These are phyloP conservation scores for Dryas integrifolia DNA, from an alignment of 331 rosid species.

Conservation along the genomic window DNA sequence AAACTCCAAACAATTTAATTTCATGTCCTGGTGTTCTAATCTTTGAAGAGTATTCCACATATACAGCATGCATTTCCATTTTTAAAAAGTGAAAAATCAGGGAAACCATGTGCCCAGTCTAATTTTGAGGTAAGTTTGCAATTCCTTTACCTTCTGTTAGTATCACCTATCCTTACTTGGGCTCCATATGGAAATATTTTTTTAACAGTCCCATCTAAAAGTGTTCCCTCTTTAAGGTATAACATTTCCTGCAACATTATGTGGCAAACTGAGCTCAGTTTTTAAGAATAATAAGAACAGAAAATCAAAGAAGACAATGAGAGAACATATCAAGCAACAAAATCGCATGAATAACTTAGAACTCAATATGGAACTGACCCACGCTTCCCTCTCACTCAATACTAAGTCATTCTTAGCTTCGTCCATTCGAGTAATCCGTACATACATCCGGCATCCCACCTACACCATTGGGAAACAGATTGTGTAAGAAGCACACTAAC, in stretches of 20 bases:
- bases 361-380: slow-evolving; percentile 54
- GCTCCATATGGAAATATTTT: slow-evolving; percentile 76
- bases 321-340: slow-evolving; percentile 5
- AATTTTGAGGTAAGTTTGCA: slow-evolving; percentile 10
- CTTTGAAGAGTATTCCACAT: too few species aligned
- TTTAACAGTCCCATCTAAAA: slow-evolving; percentile 68
- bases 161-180: slow-evolving; percentile 59
- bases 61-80: too few species aligned
- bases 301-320: background rate
- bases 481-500: slow-evolving; percentile 18
- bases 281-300: background rate
- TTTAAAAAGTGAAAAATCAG: slow-evolving; percentile 3
- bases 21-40: background rate
- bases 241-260: slow-evolving; percentile 50
- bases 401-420: slow-evolving; percentile 67
- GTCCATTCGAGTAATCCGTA: slow-evolving; percentile 59
- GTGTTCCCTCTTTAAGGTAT: slow-evolving; percentile 72
- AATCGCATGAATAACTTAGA: slow-evolving; percentile 17
- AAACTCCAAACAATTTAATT: background rate
- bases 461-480: slow-evolving; percentile 31
- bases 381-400: slow-evolving; percentile 73
- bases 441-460: slow-evolving; percentile 66
- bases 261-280: slow-evolving; percentile 2
- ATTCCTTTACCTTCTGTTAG: slow-evolving; percentile 59
- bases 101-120: background rate